Evolutionary conservation across 2,329 filamentous ascomycete genomes (phyloP), one percentile per base, ranked within the genome.

Genomic region (Aspergillus hortae): DNA sequence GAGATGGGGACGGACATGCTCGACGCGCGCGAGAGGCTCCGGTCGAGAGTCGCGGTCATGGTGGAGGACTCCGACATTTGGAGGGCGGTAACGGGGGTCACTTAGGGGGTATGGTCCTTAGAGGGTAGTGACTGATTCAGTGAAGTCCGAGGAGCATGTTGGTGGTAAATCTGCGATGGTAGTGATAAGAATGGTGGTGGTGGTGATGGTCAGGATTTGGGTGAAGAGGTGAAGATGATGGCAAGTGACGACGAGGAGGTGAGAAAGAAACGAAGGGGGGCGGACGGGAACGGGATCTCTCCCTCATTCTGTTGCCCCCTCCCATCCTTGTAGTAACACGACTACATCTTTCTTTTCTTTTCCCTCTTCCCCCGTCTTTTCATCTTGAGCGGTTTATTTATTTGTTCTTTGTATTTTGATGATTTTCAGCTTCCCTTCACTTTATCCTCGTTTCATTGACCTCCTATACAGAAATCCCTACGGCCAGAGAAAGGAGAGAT

Each of bases 1-100:
- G 68, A 70, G 23, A 68, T 62, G 36, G 66, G 63, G 45, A 69
- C 64, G 6, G 69, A 71, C 55, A 68, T 65, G 60, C 65, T 71
- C 48, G 70, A 70, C 27, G 69, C 65, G 56, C 68, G 64, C 54
- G 67, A 70, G 49, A 68, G 63, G 59, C 65, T 68, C 56, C 67
- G 64, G 62, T 70, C 70, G 10, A 70, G 63, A 14, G 63, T 68
- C 33, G 65, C 57, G 44, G 68, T 68, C 66, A 69, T 70, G 54
- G 55, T 61, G 56, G 25, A 23, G 10, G 35, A 48, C 38, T 25
- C 19, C 15, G 33, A 32, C 15, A 36, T 30, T 48, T 41, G 48
- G 23, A 44, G 46, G 45, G 42, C 27, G 44, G 25, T n/a, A 27
- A 38, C 21, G 25, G 32, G 19, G 30, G 3, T 38, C 49, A 48